Evolutionary conservation across 73 alveolate genomes (phyloP), one percentile per base, ranked within the genome.

Genomic region (Paramecium sexaurelia): DNA sequence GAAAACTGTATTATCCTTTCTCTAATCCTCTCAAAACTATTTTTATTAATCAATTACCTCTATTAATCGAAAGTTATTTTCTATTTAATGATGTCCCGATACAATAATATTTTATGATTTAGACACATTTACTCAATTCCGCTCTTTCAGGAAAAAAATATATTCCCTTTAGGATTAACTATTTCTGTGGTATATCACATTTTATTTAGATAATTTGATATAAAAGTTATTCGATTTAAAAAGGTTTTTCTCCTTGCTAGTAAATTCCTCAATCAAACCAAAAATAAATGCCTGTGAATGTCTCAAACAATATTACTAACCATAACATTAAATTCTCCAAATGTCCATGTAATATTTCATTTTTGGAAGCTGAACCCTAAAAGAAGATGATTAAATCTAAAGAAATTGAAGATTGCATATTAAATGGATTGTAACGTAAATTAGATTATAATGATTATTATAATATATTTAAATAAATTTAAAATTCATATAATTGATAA

Each of bases 311-410:
- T 37, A 56, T 7, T 15, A 51, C 6, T n/a, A 29, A 26, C 29
- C 68, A 43, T 86, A 66, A 86, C 93, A 9, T 86, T 88, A 26
- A 86, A 86, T 61, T 86, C 93, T 36, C 85, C 51, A 75, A 86
- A 86, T 10, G 93, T 86, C 93, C 93, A 86, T 27, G 93, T 86
- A 17, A 71, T 75, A 61, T 55, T 57, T 57, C 66, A 40, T 66
- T 86, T 86, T 24, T 86, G 88, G 66, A 61, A 86, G 11, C 93
- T 43, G 68, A 86, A 32, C 22, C 87, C 93, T 66, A 66, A 66
- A 19, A 33, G 32, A 1, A 73, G 47, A 29, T 41, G 43, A 66
- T 66, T 66, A 1, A 29, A 26, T 51, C 17, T 51, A 3, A 29
- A 10, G 32, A 51, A 51, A 11, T 51, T 51, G 15, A 29, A 51